phyloP scores from a whole-genome alignment of 257 asterid genomes.

The Ehretia macrophylla region DNA sequence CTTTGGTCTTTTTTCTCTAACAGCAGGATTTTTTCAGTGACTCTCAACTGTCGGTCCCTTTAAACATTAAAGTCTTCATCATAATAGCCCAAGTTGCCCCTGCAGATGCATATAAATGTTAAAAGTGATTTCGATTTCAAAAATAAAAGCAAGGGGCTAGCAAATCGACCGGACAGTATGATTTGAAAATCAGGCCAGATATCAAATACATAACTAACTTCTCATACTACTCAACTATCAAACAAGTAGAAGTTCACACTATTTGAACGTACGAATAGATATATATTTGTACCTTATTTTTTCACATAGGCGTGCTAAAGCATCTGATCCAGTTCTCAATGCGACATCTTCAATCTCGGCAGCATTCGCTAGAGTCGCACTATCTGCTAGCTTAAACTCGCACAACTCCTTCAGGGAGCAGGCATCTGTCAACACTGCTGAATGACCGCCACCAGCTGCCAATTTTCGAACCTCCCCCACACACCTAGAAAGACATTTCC shows the following conservation, averaged over 20 bases:
- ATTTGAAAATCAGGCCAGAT: too few relatives aligned
- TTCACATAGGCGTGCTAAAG: conserved; percentile 80
- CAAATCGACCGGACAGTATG: too few relatives aligned
- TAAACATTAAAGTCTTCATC: conserved; percentile 14
- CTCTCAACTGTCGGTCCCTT: not conserved
- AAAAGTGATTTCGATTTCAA: too few relatives aligned
- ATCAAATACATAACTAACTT: too few relatives aligned
- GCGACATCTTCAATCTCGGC: conserved; percentile 72
- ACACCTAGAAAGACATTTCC: conserved; percentile 43
- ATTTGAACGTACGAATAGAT: not conserved
- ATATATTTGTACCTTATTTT: conserved; percentile 55
- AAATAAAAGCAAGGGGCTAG: too few relatives aligned
- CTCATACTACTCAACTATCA: too few relatives aligned
- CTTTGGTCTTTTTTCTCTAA: too few relatives aligned
- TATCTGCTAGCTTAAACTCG: conserved; percentile 76
- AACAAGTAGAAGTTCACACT: not conserved
- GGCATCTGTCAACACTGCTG: conserved; percentile 91
- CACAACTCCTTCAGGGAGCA: conserved; percentile 90
- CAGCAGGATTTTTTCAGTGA: too few relatives aligned
- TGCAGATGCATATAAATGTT: conserved; percentile 27
- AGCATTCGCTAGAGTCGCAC: conserved; percentile 63
- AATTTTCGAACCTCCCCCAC: conserved; percentile 87
- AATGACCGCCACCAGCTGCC: conserved; percentile 97
- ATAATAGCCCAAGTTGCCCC: conserved; percentile 39
- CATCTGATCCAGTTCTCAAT: conserved; percentile 76